These are phyloP conservation scores for Cryptomeria japonica DNA, from an alignment of 75 land plant species.

Conservation along the genomic window DNA sequence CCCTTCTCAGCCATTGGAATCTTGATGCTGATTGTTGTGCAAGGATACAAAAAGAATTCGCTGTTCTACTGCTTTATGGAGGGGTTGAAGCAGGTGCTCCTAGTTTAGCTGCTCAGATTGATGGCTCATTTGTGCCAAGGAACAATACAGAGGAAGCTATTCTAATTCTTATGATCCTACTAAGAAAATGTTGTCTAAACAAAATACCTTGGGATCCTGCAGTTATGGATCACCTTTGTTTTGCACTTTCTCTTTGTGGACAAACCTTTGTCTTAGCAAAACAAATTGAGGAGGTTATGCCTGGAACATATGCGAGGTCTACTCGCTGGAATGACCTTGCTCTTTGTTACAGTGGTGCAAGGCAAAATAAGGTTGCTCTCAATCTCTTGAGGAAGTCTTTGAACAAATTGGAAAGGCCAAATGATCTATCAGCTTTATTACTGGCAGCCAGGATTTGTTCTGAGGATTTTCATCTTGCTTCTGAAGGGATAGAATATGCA, in stretches of 20 bases:
- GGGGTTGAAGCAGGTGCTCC: slow-evolving; percentile 83
- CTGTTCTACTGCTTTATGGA: slow-evolving; percentile 69
- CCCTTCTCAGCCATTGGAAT: slow-evolving; percentile 81
- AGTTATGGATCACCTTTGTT: slow-evolving; percentile 81
- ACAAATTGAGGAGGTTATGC: slow-evolving; percentile 81
- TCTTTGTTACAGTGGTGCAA: slow-evolving; percentile 71
- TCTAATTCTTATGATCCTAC: slow-evolving; percentile 73
- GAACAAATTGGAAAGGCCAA: slow-evolving; percentile 66
- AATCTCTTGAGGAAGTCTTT: slow-evolving; percentile 72
- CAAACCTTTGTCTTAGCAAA: slow-evolving; percentile 65
- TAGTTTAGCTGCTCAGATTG: slow-evolving; percentile 71
- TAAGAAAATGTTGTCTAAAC: slow-evolving; percentile 54
- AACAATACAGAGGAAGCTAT: slow-evolving; percentile 95
- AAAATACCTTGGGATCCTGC: slow-evolving; percentile 73
- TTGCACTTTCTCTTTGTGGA: slow-evolving; percentile 75
- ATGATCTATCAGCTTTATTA: slow-evolving; percentile 65
- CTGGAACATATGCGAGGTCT: slow-evolving; percentile 62
- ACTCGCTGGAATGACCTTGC: slow-evolving; percentile 92
- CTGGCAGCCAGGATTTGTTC: slow-evolving; percentile 88
- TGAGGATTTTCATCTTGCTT: slow-evolving; percentile 51
- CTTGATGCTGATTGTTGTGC: slow-evolving; percentile 62
- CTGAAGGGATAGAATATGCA: slow-evolving; percentile 72
- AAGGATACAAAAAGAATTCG: slow-evolving; percentile 79
- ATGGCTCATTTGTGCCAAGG: slow-evolving; percentile 86
- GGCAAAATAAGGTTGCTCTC: slow-evolving; percentile 52